These are phyloP conservation scores for Raddia distichophylla DNA, from an alignment of 176 grass and related monocot species.

Conservation along the genomic window DNA sequence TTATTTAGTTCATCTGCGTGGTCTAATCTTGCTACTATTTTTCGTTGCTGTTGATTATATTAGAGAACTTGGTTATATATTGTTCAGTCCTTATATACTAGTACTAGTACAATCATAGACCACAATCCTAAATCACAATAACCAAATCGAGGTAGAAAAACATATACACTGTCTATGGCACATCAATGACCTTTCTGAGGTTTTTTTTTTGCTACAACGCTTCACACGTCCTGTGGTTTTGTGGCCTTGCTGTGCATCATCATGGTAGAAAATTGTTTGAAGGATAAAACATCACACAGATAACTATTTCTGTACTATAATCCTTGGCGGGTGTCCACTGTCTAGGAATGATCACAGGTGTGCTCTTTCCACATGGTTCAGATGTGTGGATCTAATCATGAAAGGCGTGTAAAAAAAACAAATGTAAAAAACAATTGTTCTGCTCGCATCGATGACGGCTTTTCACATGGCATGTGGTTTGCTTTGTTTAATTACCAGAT, in stretches of 20 bases:
- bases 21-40: no score
- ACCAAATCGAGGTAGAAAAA: not conserved
- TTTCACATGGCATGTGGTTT: slow-evolving; percentile 50
- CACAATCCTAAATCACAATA: not conserved
- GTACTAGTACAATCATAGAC: no score
- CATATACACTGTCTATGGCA: not conserved
- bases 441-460: slow-evolving; percentile 39
- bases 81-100: not conserved
- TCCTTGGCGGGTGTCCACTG: slow-evolving; percentile 30
- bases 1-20: no score
- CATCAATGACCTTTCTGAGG: not conserved
- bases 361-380: slow-evolving; percentile 46
- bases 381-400: slow-evolving; percentile 57
- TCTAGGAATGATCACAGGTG: slow-evolving; percentile 55
- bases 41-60: no score
- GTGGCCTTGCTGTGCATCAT: not conserved
- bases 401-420: not conserved
- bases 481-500: slow-evolving; percentile 33
- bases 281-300: slow-evolving; percentile 24
- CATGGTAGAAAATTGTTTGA: slow-evolving; percentile 26
- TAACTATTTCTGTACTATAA: slow-evolving; percentile 22
- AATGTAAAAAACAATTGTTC: not conserved
- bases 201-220: not conserved
- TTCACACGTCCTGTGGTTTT: not conserved
- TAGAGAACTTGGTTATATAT: no score